Evolutionary conservation across 2,329 filamentous ascomycete genomes (phyloP).

Genomic region (Ceratocystis harringtonii): DNA sequence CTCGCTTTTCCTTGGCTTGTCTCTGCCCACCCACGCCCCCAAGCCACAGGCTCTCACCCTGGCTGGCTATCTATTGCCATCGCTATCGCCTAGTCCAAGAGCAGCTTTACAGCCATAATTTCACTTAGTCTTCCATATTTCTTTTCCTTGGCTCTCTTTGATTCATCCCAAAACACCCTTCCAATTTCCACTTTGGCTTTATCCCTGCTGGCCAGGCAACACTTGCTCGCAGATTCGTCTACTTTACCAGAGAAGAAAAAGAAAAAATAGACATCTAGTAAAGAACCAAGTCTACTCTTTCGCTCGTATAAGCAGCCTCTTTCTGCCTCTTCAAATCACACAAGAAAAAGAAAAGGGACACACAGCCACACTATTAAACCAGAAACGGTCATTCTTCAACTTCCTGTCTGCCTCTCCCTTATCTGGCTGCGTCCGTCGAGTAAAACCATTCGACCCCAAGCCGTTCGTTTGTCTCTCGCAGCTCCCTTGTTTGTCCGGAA

Average conservation of each 20-base stretch:
- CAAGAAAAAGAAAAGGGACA: not conserved
- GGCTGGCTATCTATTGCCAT: not conserved
- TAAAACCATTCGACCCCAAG: not conserved
- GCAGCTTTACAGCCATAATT: not conserved
- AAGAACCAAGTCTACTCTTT: not conserved
- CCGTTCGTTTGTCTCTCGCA: constrained; percentile 2
- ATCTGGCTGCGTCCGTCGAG: not conserved
- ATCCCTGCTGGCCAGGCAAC: not conserved
- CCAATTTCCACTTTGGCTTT: not conserved
- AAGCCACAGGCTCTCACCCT: not conserved
- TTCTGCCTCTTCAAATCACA: not conserved
- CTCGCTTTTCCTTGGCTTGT: not conserved
- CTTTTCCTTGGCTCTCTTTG: not conserved
- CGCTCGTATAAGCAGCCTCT: not conserved
- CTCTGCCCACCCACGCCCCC: not conserved
- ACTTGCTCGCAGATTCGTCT: not conserved
- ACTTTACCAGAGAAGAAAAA: not conserved
- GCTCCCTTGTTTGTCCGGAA: constrained; percentile 6
- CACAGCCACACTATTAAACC: not conserved
- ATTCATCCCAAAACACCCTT: constrained; percentile 5
- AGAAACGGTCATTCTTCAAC: not conserved
- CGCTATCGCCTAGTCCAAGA: not conserved
- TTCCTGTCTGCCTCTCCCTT: not conserved
- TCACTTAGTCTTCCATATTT: not conserved
- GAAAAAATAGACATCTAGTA: not conserved